Conservation (phyloP, 2,329 filamentous ascomycete genomes). For the Arthrobotrys conoides region DNA sequence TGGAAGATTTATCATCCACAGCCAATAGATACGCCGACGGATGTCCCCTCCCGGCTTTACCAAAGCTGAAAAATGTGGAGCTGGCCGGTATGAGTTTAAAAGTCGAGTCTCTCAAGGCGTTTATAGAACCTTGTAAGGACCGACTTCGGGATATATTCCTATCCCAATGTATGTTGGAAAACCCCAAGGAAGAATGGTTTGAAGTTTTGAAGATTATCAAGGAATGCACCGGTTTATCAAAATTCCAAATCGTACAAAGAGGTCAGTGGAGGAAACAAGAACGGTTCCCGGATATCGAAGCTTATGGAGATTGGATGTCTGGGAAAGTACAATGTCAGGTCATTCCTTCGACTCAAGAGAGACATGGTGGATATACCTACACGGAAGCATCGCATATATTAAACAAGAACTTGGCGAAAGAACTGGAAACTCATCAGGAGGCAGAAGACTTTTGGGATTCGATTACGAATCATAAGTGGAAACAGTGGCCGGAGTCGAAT, state of each 20-base stretch:
- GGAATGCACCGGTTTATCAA: constrained; percentile 8
- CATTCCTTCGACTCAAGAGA: constrained; percentile 23
- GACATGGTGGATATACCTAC: constrained; percentile 20
- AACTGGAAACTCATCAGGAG: constrained; percentile 23
- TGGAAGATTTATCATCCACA: constrained; percentile 37
- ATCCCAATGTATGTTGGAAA: constrained; percentile 42
- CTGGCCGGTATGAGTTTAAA: constrained; percentile 34
- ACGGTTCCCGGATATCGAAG: constrained; percentile 39
- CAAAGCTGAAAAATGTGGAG: constrained; percentile 30
- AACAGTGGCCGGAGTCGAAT: constrained; percentile 38
- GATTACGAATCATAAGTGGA: constrained; percentile 35
- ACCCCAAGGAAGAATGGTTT: constrained; percentile 42
- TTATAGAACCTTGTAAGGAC: constrained; percentile 17
- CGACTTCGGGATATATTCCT: constrained; percentile 23
- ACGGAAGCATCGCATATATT: constrained; percentile 7
- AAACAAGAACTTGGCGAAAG: constrained; percentile 27
- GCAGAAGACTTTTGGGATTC: constrained; percentile 46
- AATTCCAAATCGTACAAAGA: constrained; percentile 26
- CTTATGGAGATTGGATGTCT: constrained; percentile 15
- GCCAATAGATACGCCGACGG: constrained; percentile 32
- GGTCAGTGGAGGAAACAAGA: constrained; percentile 44
- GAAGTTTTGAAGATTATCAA: constrained; percentile 29
- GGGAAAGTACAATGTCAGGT: constrained; percentile 20
- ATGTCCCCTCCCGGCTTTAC: constrained; percentile 29
- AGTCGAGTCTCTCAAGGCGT: constrained; percentile 24